Conservation (phyloP, 768 basidiomycete genomes). For the Stropharia rugosoannulata region DNA sequence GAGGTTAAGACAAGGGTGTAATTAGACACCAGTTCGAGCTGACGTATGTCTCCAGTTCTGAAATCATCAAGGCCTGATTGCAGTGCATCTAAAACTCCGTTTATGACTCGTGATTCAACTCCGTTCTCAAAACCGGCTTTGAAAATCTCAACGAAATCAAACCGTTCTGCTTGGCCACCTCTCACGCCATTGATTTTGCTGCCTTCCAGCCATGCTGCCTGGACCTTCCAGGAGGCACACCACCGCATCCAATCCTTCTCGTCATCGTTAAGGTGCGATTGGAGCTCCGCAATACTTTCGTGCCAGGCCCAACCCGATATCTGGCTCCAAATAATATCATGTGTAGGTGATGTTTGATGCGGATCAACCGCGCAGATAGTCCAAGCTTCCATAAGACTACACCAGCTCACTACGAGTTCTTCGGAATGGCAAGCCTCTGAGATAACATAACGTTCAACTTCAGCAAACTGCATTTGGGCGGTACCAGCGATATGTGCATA, state of each 20-base stretch:
- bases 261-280: conserved; percentile 28
- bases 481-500: conserved; percentile 68
- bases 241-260: conserved; percentile 36
- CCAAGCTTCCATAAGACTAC: conserved; percentile 67
- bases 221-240: conserved; percentile 53
- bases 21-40: conserved; percentile 30
- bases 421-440: conserved; percentile 35
- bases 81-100: conserved; percentile 32
- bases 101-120: conserved; percentile 36
- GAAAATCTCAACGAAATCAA: conserved; percentile 33
- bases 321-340: conserved; percentile 91
- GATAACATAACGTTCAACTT: conserved; percentile 46
- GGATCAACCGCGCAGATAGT: conserved; percentile 86
- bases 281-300: conserved; percentile 47
- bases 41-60: conserved; percentile 12
- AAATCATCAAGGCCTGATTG: conserved; percentile 25
- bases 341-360: conserved; percentile 80
- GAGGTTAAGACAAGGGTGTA: conserved; percentile 41
- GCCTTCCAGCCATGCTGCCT: conserved; percentile 77
- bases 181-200: conserved; percentile 66
- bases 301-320: conserved; percentile 78
- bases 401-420: conserved; percentile 49
- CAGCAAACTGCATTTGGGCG: conserved; percentile 54
- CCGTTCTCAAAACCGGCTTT: conserved; percentile 40
- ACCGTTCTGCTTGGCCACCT: conserved; percentile 65